These are phyloP conservation scores for Lathyrus oleraceus DNA, from an alignment of 306 rosid genomes.

Conservation along the genomic window DNA sequence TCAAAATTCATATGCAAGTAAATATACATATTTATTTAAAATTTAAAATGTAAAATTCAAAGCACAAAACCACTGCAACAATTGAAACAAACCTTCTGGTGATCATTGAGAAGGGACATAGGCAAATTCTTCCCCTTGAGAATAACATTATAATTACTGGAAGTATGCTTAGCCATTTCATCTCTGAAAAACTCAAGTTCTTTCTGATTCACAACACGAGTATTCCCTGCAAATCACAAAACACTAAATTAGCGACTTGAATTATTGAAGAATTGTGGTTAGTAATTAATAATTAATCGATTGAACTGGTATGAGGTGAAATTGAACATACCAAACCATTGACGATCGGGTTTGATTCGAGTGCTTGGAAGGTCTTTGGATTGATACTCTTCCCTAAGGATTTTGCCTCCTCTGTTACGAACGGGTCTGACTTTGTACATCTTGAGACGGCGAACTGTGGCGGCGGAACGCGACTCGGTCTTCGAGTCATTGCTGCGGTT, in stretches of 20 bases:
- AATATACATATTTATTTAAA: not conserved
- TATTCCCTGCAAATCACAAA: constrained; percentile 53
- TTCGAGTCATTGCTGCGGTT: constrained; percentile 60
- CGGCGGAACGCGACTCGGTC: constrained; percentile 62
- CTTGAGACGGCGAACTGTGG: constrained; percentile 89
- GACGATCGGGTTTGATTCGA: constrained; percentile 88
- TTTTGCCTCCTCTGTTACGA: constrained; percentile 62
- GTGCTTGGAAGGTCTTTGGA: constrained; percentile 76
- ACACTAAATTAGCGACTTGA: not conserved
- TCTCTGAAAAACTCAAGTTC: constrained; percentile 82
- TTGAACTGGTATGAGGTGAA: not conserved
- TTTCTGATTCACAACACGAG: constrained; percentile 79
- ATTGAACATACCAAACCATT: constrained; percentile 70
- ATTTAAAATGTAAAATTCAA: not conserved
- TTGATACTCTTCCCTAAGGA: constrained; percentile 59
- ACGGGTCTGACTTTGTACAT: constrained; percentile 80
- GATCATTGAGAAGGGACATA: constrained; percentile 74
- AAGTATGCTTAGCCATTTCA: constrained; percentile 65
- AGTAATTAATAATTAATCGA: too few species aligned
- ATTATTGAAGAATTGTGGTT: not conserved
- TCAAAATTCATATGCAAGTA: constrained; percentile 33
- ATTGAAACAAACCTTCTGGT: constrained; percentile 65
- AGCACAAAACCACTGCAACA: not conserved
- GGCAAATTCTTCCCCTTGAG: constrained; percentile 77
- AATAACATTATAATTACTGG: constrained; percentile 73